phyloP scores from a whole-genome alignment of 129 eudicot species.

The Helianthus annuus region DNA sequence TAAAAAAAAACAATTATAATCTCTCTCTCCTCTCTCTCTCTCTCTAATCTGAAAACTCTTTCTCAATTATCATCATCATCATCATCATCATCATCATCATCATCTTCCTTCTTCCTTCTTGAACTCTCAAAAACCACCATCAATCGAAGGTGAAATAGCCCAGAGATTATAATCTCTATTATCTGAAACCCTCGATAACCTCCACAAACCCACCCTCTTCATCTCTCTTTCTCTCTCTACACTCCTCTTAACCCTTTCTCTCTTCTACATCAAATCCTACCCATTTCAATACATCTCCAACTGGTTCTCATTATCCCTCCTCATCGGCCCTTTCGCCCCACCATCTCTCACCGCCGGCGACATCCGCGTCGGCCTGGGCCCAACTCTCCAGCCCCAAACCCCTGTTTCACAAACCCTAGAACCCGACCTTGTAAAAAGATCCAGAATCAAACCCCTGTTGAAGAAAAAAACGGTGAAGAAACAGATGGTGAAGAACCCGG shows the following conservation, averaged over 20 bases:
- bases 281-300: slow-evolving; percentile 59
- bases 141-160: too few relatives aligned
- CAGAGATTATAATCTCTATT: too few relatives aligned
- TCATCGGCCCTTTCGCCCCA: slow-evolving; percentile 91
- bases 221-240: slow-evolving; percentile 57
- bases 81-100: too few relatives aligned
- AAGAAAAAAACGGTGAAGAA: too few relatives aligned
- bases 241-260: slow-evolving; percentile 46
- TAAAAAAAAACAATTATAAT: too few relatives aligned
- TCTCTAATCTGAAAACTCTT: too few relatives aligned
- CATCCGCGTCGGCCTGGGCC: slow-evolving; percentile 78
- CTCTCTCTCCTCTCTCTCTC: too few relatives aligned
- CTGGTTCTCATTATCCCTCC: slow-evolving; percentile 76
- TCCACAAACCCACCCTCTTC: slow-evolving; percentile 59
- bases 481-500: slow-evolving; percentile 69
- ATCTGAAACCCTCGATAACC: slow-evolving; percentile 22
- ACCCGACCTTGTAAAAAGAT: slow-evolving; percentile 25
- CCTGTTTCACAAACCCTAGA: slow-evolving; percentile 23
- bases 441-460: slow-evolving; percentile 39
- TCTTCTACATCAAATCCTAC: slow-evolving; percentile 53
- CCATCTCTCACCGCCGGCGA: slow-evolving; percentile 74
- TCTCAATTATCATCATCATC: too few relatives aligned
- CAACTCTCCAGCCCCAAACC: slow-evolving; percentile 40
- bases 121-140: too few relatives aligned
- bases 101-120: too few relatives aligned